Evolutionary conservation across 306 rosid species (phyloP).

Genomic region (Malus asiatica): DNA sequence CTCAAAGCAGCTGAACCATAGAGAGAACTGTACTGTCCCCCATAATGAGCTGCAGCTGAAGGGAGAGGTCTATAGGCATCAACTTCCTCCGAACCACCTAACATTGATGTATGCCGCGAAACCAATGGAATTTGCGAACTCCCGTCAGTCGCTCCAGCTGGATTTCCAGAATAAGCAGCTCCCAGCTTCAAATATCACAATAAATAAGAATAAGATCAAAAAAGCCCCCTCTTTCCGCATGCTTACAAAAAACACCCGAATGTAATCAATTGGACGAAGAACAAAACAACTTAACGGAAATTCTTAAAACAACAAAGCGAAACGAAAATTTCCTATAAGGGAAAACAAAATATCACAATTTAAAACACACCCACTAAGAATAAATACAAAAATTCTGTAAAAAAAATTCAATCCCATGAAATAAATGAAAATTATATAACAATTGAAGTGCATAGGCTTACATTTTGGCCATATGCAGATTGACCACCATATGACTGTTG

Average conservation of each 20-base stretch:
- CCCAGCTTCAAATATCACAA: slow-evolving; percentile 48
- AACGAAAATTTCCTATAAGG: no score
- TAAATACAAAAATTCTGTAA: neutral
- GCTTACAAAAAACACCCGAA: neutral
- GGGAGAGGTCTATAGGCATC: slow-evolving; percentile 69
- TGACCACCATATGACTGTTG: slow-evolving; percentile 79
- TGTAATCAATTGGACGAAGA: neutral
- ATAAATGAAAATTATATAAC: neutral
- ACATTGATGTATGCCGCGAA: slow-evolving; percentile 66
- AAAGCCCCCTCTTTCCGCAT: neutral
- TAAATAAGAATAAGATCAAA: neutral
- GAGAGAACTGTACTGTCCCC: slow-evolving; percentile 85
- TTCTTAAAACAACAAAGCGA: no score
- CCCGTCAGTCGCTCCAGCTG: slow-evolving; percentile 77
- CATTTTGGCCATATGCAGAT: slow-evolving; percentile 75
- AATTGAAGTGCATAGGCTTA: slow-evolving; percentile 11
- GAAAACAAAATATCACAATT: neutral
- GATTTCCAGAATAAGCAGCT: slow-evolving; percentile 57
- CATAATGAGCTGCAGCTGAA: slow-evolving; percentile 64
- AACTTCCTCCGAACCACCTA: slow-evolving; percentile 68
- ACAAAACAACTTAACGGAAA: neutral
- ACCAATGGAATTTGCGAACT: slow-evolving; percentile 58
- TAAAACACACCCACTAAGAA: neutral
- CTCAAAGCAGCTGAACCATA: slow-evolving; percentile 75
- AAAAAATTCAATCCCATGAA: neutral